Evolutionary conservation across 768 basidiomycete genomes (phyloP), one percentile per base, ranked within the genome.

Genomic region (Kwoniella sp.): DNA sequence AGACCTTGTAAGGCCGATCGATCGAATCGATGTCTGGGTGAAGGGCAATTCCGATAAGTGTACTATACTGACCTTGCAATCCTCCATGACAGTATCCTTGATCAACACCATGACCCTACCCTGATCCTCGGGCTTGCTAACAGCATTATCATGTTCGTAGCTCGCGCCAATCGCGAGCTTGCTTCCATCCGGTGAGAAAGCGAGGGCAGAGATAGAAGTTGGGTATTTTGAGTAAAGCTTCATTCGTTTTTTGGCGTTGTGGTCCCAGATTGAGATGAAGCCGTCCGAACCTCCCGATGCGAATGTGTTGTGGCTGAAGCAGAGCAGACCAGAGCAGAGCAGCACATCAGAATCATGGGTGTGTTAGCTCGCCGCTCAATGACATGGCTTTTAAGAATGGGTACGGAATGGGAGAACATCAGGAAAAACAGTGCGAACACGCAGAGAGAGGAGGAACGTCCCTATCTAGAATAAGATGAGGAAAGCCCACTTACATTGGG

Each of bases 261-360:
- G 92, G 77, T 98, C 96, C 96, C 96, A 99, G 63, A 98, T 88
- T 0, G 92, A 92, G 47, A 98, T 91, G 1, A 90, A 90, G 0
- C 88, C 88, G 78, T 99, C 96, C 0, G 92, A 95, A 37, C 96
- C 96, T 1, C 89, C 94, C 0, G 94, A 94, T 0, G 92, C 92
- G 71, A 99, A 96, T 0, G 95, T 97, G 79, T 92, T 94, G 82
- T 88, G 88, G 4, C 90, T 92, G 75, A 24, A 26, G 26, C 13
- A n/a, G n/a, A n/a, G n/a, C n/a, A n/a, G n/a, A 22, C 17, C 19
- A 40, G 33, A 22, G 15, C 24, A 29, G 4, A 19, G n/a, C 29
- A 25, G n/a, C n/a, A n/a, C n/a, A n/a, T n/a, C n/a, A n/a, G n/a
- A n/a, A n/a, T n/a, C n/a, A n/a, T n/a, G n/a, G n/a, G n/a, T n/a